phyloP scores from a whole-genome alignment of 1,284 basidiomycete species.

The Paramarasmius palmivorus region DNA sequence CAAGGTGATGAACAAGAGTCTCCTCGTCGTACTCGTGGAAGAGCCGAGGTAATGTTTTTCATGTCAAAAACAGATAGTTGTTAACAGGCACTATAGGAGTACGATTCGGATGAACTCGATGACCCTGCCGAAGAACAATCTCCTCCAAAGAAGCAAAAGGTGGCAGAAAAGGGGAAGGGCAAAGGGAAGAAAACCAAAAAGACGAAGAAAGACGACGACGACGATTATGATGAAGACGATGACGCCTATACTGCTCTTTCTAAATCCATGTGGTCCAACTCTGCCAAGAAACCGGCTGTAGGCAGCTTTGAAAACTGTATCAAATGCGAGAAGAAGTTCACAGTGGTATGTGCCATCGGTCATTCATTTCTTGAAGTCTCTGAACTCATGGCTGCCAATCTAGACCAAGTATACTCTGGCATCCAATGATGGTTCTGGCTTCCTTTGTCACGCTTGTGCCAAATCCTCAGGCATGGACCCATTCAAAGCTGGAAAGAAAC shows the following conservation, averaged over 20 bases:
- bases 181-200: constrained; percentile 49
- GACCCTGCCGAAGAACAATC: constrained; percentile 18
- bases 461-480: constrained; percentile 77
- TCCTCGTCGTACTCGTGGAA: constrained; percentile 5
- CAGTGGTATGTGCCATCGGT: constrained; percentile 69
- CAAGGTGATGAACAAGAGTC: constrained; percentile 15
- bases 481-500: constrained; percentile 68
- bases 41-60: not conserved
- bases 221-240: constrained; percentile 48
- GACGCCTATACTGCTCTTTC: constrained; percentile 63
- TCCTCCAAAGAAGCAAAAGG: constrained; percentile 38
- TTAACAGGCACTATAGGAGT: constrained; percentile 50
- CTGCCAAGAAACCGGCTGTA: constrained; percentile 59
- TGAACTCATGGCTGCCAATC: constrained; percentile 3
- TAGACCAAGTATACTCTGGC: constrained; percentile 87
- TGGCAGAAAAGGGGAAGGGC: constrained; percentile 37
- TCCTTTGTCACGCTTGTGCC: constrained; percentile 79
- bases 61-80: constrained; percentile 1
- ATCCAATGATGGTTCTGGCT: constrained; percentile 67
- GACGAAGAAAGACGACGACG: constrained; percentile 47
- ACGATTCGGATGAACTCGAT: constrained; percentile 66
- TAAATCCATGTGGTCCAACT: constrained; percentile 47
- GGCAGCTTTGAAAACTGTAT: constrained; percentile 86
- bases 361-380: not conserved
- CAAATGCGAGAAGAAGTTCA: constrained; percentile 83